Conservation (phyloP, 2,329 filamentous ascomycete genomes). For the Pochonia chlamydosporia region DNA sequence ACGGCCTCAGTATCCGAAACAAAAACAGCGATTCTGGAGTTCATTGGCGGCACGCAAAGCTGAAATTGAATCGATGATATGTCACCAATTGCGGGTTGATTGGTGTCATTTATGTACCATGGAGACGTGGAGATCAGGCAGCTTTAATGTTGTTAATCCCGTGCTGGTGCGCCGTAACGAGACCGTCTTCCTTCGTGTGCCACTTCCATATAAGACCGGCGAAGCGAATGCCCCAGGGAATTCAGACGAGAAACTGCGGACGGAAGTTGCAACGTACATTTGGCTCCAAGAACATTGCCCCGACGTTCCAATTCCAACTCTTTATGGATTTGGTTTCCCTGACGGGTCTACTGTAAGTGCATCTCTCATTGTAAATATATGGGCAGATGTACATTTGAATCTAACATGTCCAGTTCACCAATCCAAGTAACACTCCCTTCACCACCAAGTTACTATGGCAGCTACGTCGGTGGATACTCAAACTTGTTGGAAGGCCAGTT, state of each 20-base stretch:
- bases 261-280: constrained; percentile 18
- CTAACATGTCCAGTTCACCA: constrained; percentile 11
- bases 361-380: constrained; percentile 8
- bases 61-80: constrained; percentile 1
- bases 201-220: not conserved
- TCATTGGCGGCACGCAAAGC: not conserved
- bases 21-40: not conserved
- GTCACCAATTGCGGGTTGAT: not conserved
- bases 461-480: constrained; percentile 5
- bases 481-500: constrained; percentile 2
- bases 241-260: constrained; percentile 34
- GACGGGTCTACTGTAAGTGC: not conserved
- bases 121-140: not conserved
- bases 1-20: not conserved
- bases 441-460: constrained; percentile 10
- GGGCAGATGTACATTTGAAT: not conserved
- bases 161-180: too few relatives aligned
- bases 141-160: not conserved
- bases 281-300: constrained; percentile 21
- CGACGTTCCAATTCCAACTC: constrained; percentile 17
- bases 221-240: constrained; percentile 11
- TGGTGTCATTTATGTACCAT: not conserved
- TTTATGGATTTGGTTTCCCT: constrained; percentile 16
- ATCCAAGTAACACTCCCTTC: too few relatives aligned
- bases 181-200: constrained; percentile 4